phyloP scores from a whole-genome alignment of 345 rosid species.

The Bruguiera parviflora region DNA sequence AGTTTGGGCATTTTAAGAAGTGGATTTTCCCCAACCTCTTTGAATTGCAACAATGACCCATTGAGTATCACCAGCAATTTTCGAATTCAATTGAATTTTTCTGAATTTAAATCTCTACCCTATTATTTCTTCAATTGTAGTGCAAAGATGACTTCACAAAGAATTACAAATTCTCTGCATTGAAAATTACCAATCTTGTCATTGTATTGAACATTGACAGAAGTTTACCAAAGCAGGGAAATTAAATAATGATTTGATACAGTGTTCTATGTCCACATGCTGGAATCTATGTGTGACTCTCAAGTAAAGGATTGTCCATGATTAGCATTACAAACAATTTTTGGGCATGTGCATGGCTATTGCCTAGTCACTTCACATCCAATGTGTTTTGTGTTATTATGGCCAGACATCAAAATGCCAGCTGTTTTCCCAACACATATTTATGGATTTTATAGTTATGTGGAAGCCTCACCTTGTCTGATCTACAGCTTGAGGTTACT shows the following conservation, averaged over 20 bases:
- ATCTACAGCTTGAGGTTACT: conserved; percentile 78
- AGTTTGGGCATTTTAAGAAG: conserved; percentile 1
- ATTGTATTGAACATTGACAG: neutral
- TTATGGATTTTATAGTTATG: neutral
- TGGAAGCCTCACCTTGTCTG: conserved; percentile 19
- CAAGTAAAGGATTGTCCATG: too few relatives aligned
- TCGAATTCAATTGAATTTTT: neutral
- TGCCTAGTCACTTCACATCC: too few relatives aligned
- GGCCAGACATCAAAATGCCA: neutral
- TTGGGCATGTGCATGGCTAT: too few relatives aligned
- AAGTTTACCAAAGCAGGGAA: too few relatives aligned
- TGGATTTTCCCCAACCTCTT: neutral
- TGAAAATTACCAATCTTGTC: neutral
- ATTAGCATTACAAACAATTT: too few relatives aligned
- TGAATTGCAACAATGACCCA: neutral
- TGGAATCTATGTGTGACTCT: neutral
- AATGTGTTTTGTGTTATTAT: neutral
- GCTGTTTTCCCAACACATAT: neutral
- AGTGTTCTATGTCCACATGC: too few relatives aligned
- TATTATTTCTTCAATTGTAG: neutral
- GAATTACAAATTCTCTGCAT: neutral
- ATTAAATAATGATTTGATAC: too few relatives aligned
- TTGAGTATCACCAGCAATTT: neutral
- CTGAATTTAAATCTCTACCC: neutral
- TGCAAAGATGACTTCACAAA: neutral